These are phyloP conservation scores for Penicillium vulpinum DNA, from an alignment of 2,329 filamentous ascomycete species.

Conservation along the genomic window DNA sequence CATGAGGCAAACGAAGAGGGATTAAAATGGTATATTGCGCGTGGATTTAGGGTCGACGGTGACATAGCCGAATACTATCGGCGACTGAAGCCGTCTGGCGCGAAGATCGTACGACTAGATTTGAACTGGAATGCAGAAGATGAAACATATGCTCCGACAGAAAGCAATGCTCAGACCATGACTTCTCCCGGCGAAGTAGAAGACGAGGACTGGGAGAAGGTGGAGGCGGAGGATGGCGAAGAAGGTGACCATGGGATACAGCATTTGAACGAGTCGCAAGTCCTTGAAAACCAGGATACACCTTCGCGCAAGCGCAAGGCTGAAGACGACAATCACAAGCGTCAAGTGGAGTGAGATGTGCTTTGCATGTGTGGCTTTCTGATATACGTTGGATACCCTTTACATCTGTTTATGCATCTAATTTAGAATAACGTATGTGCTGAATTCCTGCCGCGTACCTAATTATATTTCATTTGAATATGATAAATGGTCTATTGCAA, in stretches of 20 bases:
- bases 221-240: slow-evolving; percentile 39
- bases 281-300: slow-evolving; percentile 27
- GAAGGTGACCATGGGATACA: slow-evolving; percentile 36
- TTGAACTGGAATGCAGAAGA: slow-evolving; percentile 31
- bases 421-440: not conserved
- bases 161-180: not conserved
- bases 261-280: slow-evolving; percentile 34
- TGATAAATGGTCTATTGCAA: not conserved
- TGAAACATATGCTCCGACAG: not conserved
- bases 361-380: slow-evolving; percentile 6
- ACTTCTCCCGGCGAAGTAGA: slow-evolving; percentile 22
- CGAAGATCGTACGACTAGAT: slow-evolving; percentile 50
- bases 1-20: slow-evolving; percentile 64
- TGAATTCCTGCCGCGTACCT: not conserved
- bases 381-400: slow-evolving; percentile 16
- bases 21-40: slow-evolving; percentile 60
- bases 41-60: slow-evolving; percentile 56
- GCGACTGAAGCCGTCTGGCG: slow-evolving; percentile 57
- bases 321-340: slow-evolving; percentile 24
- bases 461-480: not conserved
- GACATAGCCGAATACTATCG: slow-evolving; percentile 60
- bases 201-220: slow-evolving; percentile 47
- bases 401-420: not conserved
- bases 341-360: slow-evolving; percentile 17
- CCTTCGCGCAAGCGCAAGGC: slow-evolving; percentile 33